These are phyloP conservation scores for Alternaria brassicae DNA, from an alignment of 2,329 filamentous ascomycete genomes.

Conservation along the genomic window DNA sequence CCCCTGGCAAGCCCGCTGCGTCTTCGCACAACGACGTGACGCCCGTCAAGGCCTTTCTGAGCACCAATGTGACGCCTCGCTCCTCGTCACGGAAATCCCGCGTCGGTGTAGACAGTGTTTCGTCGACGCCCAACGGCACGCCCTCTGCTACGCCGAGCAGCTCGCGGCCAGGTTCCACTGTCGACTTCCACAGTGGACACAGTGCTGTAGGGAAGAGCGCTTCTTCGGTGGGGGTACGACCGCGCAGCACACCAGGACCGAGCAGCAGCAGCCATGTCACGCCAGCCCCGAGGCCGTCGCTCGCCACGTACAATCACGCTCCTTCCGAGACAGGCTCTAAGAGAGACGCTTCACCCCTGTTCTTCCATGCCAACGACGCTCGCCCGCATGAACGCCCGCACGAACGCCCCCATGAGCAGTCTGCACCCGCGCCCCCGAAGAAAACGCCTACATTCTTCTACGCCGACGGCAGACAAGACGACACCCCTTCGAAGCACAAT, in stretches of 20 bases:
- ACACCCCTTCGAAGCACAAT: conserved; percentile 25
- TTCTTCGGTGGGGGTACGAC: conserved; percentile 33
- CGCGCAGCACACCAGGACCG: conserved; percentile 50
- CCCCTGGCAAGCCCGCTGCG: conserved; percentile 41
- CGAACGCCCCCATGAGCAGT: too few relatives aligned
- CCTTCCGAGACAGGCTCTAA: conserved; percentile 36
- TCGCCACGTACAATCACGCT: conserved; percentile 31
- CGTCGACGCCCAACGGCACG: conserved; percentile 70
- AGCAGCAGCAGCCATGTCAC: conserved; percentile 26
- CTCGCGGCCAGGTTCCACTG: conserved; percentile 45
- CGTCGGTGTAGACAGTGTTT: conserved; percentile 66
- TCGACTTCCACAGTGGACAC: conserved; percentile 38
- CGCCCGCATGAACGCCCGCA: conserved; percentile 44
- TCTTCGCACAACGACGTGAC: conserved; percentile 59
- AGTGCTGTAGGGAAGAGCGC: conserved; percentile 29
- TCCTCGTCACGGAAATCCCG: conserved; percentile 76
- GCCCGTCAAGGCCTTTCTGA: conserved; percentile 64
- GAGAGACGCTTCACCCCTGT: conserved; percentile 65
- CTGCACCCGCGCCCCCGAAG: conserved; percentile 42
- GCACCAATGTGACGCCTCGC: conserved; percentile 77
- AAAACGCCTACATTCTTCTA: conserved; percentile 61
- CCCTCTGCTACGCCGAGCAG: conserved; percentile 55
- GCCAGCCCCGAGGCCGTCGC: conserved; percentile 34
- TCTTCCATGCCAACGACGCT: conserved; percentile 90
- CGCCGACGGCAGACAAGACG: conserved; percentile 58